A percentile compares a stretch with the other conserved stretches of the same genome.
phyloP scores from a whole-genome alignment of 2,329 filamentous ascomycete species.

The Ascochyta fabae region DNA sequence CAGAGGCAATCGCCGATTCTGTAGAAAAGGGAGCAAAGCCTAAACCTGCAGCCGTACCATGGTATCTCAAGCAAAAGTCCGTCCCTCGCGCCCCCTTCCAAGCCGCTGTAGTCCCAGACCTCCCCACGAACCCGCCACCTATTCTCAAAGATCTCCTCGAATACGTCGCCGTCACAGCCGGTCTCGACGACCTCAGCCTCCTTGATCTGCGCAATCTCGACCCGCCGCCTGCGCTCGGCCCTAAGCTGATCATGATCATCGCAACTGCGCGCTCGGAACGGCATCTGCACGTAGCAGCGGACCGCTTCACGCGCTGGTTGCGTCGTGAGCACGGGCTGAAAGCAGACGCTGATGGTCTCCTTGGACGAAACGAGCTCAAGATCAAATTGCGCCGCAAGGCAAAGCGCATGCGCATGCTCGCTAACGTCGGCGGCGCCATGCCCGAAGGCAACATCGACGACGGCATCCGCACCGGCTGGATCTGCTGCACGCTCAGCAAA shows the following conservation, averaged over 20 bases:
- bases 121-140: conserved; percentile 73
- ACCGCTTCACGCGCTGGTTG: conserved; percentile 87
- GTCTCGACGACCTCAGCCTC: conserved; percentile 79
- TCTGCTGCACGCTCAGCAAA: conserved; percentile 87
- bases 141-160: conserved; percentile 76
- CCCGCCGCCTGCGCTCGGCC: conserved; percentile 84
- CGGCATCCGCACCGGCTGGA: conserved; percentile 91
- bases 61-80: conserved; percentile 75
- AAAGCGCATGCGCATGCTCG: conserved; percentile 80
- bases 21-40: conserved; percentile 4
- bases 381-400: conserved; percentile 81
- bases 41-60: conserved; percentile 61
- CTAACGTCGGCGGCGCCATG: conserved; percentile 63
- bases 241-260: conserved; percentile 90
- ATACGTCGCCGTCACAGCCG: conserved; percentile 82
- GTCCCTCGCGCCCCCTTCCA: conserved; percentile 47
- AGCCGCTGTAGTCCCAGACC: conserved; percentile 64
- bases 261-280: conserved; percentile 91
- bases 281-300: conserved; percentile 88
- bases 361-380: conserved; percentile 91
- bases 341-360: conserved; percentile 83
- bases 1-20: conserved; percentile 8
- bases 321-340: conserved; percentile 73
- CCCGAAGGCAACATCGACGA: conserved; percentile 73
- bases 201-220: conserved; percentile 85